These are phyloP conservation scores for Aspergillus vadensis DNA, from an alignment of 2,329 filamentous ascomycete genomes.

Conservation along the genomic window DNA sequence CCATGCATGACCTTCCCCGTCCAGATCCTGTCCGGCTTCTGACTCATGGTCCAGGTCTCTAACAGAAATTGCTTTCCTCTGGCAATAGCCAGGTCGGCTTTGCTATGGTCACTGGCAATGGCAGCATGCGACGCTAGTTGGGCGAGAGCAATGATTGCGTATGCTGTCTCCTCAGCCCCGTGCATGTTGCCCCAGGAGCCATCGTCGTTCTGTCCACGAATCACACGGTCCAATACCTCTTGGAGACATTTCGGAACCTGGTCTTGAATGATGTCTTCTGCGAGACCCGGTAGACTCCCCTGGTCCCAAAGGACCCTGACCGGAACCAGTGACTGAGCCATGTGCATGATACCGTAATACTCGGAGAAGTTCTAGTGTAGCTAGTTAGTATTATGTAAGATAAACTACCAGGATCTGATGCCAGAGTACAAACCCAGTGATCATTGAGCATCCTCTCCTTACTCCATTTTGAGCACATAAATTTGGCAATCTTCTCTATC, in stretches of 20 bases:
- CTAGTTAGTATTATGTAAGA: no score
- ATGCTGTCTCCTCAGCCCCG: slow-evolving; percentile 10
- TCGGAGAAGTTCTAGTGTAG: slow-evolving; percentile 2
- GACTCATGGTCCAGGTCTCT: slow-evolving; percentile 1
- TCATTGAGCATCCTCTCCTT: background rate
- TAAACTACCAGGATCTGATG: background rate
- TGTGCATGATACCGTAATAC: slow-evolving; percentile 12
- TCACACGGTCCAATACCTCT: background rate
- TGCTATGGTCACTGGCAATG: background rate
- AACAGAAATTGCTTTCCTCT: slow-evolving; percentile 10
- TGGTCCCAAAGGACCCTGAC: background rate
- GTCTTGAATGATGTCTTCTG: background rate
- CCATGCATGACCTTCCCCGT: slow-evolving; percentile 12
- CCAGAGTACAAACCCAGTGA: slow-evolving; percentile 7
- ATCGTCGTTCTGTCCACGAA: background rate
- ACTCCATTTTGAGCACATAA: slow-evolving; percentile 7
- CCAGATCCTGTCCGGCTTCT: slow-evolving; percentile 9
- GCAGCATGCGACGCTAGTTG: slow-evolving; percentile 1
- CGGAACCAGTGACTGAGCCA: background rate
- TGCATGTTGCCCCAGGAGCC: slow-evolving; percentile 12
- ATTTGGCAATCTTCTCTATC: slow-evolving; percentile 3
- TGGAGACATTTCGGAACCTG: background rate
- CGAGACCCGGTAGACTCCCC: no score
- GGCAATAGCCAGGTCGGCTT: slow-evolving; percentile 3
- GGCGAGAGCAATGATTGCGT: slow-evolving; percentile 7